phyloP scores from a whole-genome alignment of 306 rosid genomes.

The Dicorynia guianensis region DNA sequence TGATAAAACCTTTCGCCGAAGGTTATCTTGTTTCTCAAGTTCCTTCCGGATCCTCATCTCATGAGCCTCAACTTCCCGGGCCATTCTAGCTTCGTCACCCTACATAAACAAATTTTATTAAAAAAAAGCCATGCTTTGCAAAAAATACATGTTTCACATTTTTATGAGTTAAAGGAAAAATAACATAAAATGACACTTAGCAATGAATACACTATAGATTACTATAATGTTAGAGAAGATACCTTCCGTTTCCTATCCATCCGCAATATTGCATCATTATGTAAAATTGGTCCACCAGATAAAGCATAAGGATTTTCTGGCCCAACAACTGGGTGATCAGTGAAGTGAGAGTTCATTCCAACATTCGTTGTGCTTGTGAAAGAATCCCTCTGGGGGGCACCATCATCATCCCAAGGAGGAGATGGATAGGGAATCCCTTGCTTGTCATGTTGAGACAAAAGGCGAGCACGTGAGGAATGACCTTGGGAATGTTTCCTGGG shows the following conservation, averaged over 20 bases:
- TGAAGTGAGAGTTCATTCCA: slow-evolving; percentile 60
- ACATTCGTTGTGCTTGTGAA: slow-evolving; percentile 49
- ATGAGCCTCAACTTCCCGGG: slow-evolving; percentile 83
- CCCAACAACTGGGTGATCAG: slow-evolving; percentile 62
- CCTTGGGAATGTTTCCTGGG: slow-evolving; percentile 69
- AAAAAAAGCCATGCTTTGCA: slow-evolving; percentile 34
- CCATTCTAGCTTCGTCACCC: slow-evolving; percentile 77
- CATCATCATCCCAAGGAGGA: slow-evolving; percentile 64
- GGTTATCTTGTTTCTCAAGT: slow-evolving; percentile 91
- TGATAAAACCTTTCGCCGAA: slow-evolving; percentile 79
- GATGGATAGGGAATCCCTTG: slow-evolving; percentile 63
- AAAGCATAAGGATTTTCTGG: slow-evolving; percentile 63
- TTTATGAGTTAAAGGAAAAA: no score
- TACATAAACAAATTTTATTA: slow-evolving; percentile 41
- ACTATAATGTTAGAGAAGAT: slow-evolving; percentile 32
- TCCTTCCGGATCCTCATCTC: slow-evolving; percentile 87
- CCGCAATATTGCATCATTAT: slow-evolving; percentile 59
- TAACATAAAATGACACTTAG: slow-evolving; percentile 28
- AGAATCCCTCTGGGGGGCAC: slow-evolving; percentile 62
- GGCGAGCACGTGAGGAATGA: slow-evolving; percentile 74
- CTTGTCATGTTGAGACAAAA: slow-evolving; percentile 69
- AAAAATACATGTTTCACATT: background rate
- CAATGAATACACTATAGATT: slow-evolving; percentile 21
- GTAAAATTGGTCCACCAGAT: slow-evolving; percentile 62
- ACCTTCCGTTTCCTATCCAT: slow-evolving; percentile 91